Percentiles rank a stretch among this genome's conserved stretches.
Conservation (phyloP, 106 monocot genomes). For the Alisma plantagoaquatica region DNA sequence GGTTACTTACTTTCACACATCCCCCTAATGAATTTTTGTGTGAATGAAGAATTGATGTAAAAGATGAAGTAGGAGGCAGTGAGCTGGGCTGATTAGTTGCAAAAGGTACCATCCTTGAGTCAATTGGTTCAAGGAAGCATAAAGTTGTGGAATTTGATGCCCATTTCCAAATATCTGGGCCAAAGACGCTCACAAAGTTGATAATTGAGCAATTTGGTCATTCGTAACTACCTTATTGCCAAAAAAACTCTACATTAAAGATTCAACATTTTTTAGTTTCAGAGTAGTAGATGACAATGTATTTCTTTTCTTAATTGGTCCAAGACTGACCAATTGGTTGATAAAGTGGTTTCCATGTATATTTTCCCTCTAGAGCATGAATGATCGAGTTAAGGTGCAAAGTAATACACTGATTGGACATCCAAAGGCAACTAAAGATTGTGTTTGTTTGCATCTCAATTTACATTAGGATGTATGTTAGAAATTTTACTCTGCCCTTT, state of each 20-base stretch:
- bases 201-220: conserved; percentile 64
- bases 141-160: conserved; percentile 30
- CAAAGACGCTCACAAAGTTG: conserved; percentile 72
- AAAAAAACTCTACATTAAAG: conserved; percentile 16
- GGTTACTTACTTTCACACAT: too few relatives aligned
- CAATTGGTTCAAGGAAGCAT: conserved; percentile 33
- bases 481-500: conserved; percentile 23
- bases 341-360: not conserved
- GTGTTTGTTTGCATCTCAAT: conserved; percentile 1
- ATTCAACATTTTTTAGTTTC: too few relatives aligned
- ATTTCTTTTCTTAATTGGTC: not conserved
- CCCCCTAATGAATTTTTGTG: not conserved
- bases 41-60: conserved; percentile 8
- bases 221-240: conserved; percentile 40
- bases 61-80: not conserved
- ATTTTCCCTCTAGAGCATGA: not conserved
- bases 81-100: conserved; percentile 9
- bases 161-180: conserved; percentile 51
- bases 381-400: too few relatives aligned
- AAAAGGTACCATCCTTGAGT: conserved; percentile 9
- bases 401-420: too few relatives aligned
- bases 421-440: conserved; percentile 22
- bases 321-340: not conserved
- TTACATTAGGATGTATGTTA: conserved; percentile 11
- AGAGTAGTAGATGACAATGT: conserved; percentile 1